phyloP scores from a whole-genome alignment of 169 alveolate species.

The Perkinsus chesapeaki region DNA sequence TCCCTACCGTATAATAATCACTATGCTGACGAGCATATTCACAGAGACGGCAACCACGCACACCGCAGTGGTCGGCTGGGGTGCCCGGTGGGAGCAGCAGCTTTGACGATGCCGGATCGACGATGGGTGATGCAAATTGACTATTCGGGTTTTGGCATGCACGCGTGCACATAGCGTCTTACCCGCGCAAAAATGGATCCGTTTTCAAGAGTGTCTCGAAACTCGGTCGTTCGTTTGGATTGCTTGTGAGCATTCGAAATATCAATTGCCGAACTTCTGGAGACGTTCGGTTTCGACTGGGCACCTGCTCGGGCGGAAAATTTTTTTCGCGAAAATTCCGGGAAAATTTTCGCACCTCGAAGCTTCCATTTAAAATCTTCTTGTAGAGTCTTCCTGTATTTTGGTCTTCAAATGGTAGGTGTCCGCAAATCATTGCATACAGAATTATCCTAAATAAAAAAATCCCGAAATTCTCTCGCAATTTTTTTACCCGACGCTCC shows the following conservation, averaged over 20 bases:
- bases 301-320: not conserved
- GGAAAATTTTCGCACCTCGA: not conserved
- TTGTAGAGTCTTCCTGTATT: conserved; percentile 51
- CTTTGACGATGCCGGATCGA: not conserved
- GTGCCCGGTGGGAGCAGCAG: not conserved
- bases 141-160: not conserved
- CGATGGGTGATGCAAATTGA: not conserved
- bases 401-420: conserved; percentile 67
- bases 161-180: not conserved
- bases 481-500: not conserved
- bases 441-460: conserved; percentile 67
- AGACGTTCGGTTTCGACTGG: not conserved
- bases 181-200: not conserved
- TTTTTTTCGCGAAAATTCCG: not conserved
- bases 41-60: not conserved
- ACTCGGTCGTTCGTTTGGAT: not conserved
- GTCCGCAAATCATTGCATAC: conserved; percentile 69
- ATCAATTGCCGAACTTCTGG: not conserved
- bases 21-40: not conserved
- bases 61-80: not conserved
- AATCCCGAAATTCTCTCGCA: conserved; percentile 24
- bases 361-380: conserved; percentile 53
- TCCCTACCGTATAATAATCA: not conserved
- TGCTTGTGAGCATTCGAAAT: not conserved
- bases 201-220: not conserved